Conservation (phyloP, 2,329 filamentous ascomycete species). For the Colletotrichum abscissum region DNA sequence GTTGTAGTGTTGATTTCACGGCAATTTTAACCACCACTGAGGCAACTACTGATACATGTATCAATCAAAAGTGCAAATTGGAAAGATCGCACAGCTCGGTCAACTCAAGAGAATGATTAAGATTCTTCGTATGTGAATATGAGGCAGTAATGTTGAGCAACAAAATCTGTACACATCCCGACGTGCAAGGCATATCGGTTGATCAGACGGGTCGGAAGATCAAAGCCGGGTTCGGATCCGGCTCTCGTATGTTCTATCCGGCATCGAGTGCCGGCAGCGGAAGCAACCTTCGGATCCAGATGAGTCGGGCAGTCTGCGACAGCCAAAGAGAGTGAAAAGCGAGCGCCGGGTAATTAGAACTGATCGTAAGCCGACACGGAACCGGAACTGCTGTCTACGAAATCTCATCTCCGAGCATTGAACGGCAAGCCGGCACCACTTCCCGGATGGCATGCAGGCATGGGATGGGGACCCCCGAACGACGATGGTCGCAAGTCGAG, state of each 20-base stretch:
- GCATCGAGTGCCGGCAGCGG: not conserved
- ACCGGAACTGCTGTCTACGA: not conserved
- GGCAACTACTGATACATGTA: too few species aligned
- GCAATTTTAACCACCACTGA: too few species aligned
- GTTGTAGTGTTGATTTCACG: too few species aligned
- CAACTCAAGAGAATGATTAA: too few species aligned
- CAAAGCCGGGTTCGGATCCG: not conserved
- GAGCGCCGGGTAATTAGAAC: not conserved
- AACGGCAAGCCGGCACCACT: slow-evolving; percentile 5
- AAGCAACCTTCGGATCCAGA: not conserved
- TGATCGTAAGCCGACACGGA: slow-evolving; percentile 13
- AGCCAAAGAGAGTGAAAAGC: not conserved
- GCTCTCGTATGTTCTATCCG: not conserved
- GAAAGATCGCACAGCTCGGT: too few species aligned
- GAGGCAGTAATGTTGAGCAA: too few species aligned
- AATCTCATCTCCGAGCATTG: not conserved
- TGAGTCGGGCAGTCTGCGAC: not conserved
- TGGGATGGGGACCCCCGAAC: not conserved
- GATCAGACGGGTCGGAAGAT: not conserved
- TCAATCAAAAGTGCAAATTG: too few species aligned
- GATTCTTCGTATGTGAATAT: too few species aligned
- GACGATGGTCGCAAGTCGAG: not conserved
- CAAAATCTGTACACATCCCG: too few species aligned
- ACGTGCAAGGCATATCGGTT: too few species aligned
- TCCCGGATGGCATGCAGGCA: not conserved